Evolutionary conservation across 2,329 filamentous ascomycete species (phyloP), one percentile per base, ranked within the genome.

Genomic region (Tolypocladium inflatum): DNA sequence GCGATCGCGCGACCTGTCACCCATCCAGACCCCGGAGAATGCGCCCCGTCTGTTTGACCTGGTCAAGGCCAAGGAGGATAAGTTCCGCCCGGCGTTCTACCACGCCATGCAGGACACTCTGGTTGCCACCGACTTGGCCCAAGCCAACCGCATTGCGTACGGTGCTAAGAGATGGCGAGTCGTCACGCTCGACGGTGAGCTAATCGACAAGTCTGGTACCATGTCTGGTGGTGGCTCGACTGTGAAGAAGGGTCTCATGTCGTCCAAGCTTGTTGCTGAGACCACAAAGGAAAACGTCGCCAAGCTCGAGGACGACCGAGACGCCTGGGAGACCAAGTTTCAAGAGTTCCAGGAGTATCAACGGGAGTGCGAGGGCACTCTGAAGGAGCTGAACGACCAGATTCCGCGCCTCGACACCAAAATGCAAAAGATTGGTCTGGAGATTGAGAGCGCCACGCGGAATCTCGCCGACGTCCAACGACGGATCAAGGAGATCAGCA

Each of bases 161-260:
- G 93, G 94, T 48, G 90, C 90, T 52, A 90, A 86, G 76, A 80
- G 94, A 71, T 99, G 94, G 94, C 87, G 94, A 63, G 94, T 99
- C 3, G 94, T 99, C 45, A 99, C 94, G 0, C 82, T 99, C 2
- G 91, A 92, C 60, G 94, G 94, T 54, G 92, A 97, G 72, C 81
- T 99, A 56, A 97, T 99, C 64, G 94, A 99, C 76, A 95, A 95
- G 71, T 97, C 93, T 1, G 94, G 94, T 79, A 97, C 94, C 41
- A 97, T 99, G 94, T 96, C 90, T 59, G 94, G 94, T 78, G 94
- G 94, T 79, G 94, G 94, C 58, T 93, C 85, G 52, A 89, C 90
- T 19, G 90, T 94, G 58, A 92, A 93, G 66, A 91, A 87, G 68
- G 95, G 95, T 0, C 85, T 91, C 58, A 99, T 99, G 95, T 97